These are phyloP conservation scores for Lecanicillium sp. DNA, from an alignment of 2,329 filamentous ascomycete genomes.

Conservation along the genomic window DNA sequence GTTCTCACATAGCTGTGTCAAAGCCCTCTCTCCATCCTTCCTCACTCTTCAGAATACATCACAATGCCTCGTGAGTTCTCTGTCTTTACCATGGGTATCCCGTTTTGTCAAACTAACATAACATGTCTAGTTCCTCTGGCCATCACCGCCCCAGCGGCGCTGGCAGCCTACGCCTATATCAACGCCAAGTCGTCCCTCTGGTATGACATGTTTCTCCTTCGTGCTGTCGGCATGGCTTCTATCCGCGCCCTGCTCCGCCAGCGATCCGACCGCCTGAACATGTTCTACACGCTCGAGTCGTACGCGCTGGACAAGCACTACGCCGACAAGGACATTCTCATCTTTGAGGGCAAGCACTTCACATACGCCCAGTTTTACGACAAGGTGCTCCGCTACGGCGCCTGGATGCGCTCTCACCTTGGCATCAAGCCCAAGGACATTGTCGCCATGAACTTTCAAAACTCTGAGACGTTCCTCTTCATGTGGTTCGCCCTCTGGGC, in stretches of 20 bases:
- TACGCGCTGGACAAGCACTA: conserved; percentile 45
- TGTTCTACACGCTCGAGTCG: conserved; percentile 70
- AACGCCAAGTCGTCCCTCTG: conserved; percentile 62
- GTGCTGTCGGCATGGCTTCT: conserved; percentile 38
- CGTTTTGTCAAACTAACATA: neutral
- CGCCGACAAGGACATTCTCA: conserved; percentile 51
- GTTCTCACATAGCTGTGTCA: too few species aligned
- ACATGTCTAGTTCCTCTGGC: conserved; percentile 45
- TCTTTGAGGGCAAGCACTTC: conserved; percentile 61
- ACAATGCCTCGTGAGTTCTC: too few species aligned
- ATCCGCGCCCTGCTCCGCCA: conserved; percentile 38
- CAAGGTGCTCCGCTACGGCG: conserved; percentile 60
- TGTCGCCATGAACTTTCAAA: conserved; percentile 74
- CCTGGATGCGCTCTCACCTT: conserved; percentile 61
- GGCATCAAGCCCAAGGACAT: conserved; percentile 64
- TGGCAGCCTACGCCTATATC: conserved; percentile 66
- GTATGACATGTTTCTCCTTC: conserved; percentile 59
- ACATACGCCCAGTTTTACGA: conserved; percentile 74
- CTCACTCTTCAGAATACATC: too few species aligned
- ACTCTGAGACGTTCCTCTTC: conserved; percentile 71
- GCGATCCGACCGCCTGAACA: conserved; percentile 53
- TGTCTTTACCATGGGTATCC: too few species aligned
- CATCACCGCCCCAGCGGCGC: conserved; percentile 51
- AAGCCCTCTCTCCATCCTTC: neutral
- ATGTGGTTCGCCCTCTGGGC: conserved; percentile 73